phyloP scores from a whole-genome alignment of 2,329 filamentous ascomycete species.

The Neocucurbitaria cava region DNA sequence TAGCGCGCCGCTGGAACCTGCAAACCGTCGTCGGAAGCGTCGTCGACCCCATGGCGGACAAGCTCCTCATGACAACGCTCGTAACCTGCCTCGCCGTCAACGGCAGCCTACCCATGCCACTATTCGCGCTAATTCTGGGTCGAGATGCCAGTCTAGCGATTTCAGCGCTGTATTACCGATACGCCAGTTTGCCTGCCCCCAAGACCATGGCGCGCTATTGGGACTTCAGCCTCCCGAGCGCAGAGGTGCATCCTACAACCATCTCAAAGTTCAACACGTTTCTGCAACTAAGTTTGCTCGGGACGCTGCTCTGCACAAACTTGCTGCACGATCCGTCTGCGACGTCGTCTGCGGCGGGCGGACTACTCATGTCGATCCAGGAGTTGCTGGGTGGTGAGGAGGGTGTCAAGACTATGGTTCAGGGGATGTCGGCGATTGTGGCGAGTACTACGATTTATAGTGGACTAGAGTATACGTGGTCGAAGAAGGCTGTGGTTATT shows the following conservation, averaged over 20 bases:
- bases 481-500: constrained; percentile 91
- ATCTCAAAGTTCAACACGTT: constrained; percentile 94
- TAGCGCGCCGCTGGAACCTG: constrained; percentile 84
- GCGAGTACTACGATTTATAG: constrained; percentile 92
- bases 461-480: constrained; percentile 88
- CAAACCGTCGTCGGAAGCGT: constrained; percentile 95
- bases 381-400: constrained; percentile 37
- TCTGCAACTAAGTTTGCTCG: constrained; percentile 85
- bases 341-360: constrained; percentile 57
- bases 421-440: constrained; percentile 73
- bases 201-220: constrained; percentile 94
- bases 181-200: constrained; percentile 89
- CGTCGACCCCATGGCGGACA: constrained; percentile 91
- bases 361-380: constrained; percentile 31
- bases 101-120: constrained; percentile 81
- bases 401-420: constrained; percentile 45
- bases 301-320: constrained; percentile 80
- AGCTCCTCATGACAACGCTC: constrained; percentile 91
- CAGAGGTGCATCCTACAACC: constrained; percentile 81
- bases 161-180: constrained; percentile 92
- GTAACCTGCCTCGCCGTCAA: constrained; percentile 86
- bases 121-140: constrained; percentile 88
- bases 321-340: constrained; percentile 66
- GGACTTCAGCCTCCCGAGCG: constrained; percentile 92
- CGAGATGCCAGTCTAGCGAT: constrained; percentile 84